These are phyloP conservation scores for Phytophthora melonis DNA, from an alignment of 352 stramenopile genomes.

Conservation along the genomic window DNA sequence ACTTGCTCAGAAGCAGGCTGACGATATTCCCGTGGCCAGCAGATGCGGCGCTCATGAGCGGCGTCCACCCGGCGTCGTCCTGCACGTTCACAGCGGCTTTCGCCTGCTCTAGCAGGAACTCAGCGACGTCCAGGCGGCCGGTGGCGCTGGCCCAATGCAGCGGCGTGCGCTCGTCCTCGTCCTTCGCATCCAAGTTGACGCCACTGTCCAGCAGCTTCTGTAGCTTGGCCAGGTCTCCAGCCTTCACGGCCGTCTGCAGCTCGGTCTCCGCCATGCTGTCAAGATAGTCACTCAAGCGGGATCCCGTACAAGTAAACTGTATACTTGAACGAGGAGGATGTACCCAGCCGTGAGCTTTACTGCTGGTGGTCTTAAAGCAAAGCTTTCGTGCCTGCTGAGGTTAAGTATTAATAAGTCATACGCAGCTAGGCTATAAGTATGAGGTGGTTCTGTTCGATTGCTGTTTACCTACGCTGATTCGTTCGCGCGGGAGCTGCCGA, in stretches of 20 bases:
- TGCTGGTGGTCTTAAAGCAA: too few relatives aligned
- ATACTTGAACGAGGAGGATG: too few relatives aligned
- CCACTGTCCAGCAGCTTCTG: slow-evolving; percentile 41
- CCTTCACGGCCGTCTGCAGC: slow-evolving; percentile 37
- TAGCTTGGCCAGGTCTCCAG: slow-evolving; percentile 42
- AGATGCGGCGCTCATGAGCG: slow-evolving; percentile 79
- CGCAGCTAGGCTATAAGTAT: neutral
- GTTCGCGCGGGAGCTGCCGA: neutral
- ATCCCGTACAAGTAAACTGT: too few relatives aligned
- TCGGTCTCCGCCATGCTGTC: slow-evolving; percentile 36
- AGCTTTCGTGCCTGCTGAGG: too few relatives aligned
- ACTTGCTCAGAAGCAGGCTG: slow-evolving; percentile 66
- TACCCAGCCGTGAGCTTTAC: too few relatives aligned
- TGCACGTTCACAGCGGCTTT: slow-evolving; percentile 65
- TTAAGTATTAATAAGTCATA: too few relatives aligned
- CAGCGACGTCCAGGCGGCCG: slow-evolving; percentile 60
- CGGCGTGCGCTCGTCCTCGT: slow-evolving; percentile 78
- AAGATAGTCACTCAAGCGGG: neutral
- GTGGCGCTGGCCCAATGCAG: slow-evolving; percentile 72
- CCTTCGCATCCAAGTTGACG: slow-evolving; percentile 56
- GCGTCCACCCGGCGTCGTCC: slow-evolving; percentile 80
- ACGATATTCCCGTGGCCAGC: slow-evolving; percentile 69
- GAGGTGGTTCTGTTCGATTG: too few relatives aligned
- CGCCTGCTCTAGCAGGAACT: slow-evolving; percentile 58
- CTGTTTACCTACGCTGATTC: neutral